Evolutionary conservation across 2,329 filamentous ascomycete genomes (phyloP).

Genomic region (Gaeumannomyces tritici): DNA sequence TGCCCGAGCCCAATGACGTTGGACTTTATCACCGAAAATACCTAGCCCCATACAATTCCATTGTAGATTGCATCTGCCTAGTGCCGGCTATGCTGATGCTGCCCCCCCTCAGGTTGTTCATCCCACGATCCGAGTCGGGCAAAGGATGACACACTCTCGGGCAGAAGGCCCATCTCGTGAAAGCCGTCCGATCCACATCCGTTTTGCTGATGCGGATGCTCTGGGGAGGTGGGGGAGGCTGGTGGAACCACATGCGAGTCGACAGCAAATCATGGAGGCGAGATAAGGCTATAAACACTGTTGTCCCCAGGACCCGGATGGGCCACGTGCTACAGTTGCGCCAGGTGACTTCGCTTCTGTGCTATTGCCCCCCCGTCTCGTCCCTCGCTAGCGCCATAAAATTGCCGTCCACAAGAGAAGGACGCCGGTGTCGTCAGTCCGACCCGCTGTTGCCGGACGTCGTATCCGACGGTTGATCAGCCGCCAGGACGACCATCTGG

Average conservation of each 20-base stretch:
- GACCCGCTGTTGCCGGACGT: not conserved
- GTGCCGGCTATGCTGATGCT: not conserved
- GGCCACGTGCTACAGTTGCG: not conserved
- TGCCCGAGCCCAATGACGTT: not conserved
- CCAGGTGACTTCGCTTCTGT: not conserved
- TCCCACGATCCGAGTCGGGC: not conserved
- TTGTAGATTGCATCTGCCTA: not conserved
- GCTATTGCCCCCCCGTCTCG: no score
- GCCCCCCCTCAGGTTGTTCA: no score
- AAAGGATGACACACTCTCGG: not conserved
- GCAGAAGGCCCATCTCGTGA: not conserved
- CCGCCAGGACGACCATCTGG: conserved; percentile 3
- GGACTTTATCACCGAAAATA: not conserved
- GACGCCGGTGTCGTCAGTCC: not conserved
- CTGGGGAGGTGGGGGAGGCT: not conserved
- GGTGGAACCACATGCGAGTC: not conserved
- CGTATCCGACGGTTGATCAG: not conserved
- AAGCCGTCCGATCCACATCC: not conserved
- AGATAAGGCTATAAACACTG: not conserved
- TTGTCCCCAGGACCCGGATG: not conserved
- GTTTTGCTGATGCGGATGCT: not conserved
- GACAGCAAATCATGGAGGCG: not conserved
- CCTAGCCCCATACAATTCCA: not conserved
- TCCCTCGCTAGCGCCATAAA: not conserved
- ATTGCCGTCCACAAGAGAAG: not conserved